Evolutionary conservation across 306 rosid species (phyloP).

Genomic region (Chamaecrista fasciculata): DNA sequence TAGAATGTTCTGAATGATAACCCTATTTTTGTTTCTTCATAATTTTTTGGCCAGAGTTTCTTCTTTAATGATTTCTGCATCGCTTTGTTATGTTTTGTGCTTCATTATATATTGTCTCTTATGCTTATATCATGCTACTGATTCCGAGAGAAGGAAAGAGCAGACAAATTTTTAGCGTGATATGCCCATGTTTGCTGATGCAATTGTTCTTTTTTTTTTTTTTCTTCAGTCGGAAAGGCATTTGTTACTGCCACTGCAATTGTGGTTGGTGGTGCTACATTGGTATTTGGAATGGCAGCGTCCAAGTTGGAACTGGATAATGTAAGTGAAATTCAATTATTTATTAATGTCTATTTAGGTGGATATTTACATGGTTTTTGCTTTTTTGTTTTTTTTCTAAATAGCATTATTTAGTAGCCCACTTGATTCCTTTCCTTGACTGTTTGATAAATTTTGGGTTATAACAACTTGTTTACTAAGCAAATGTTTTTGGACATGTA

Average conservation of each 20-base stretch:
- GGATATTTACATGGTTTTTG: too few relatives aligned
- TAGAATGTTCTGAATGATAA: background rate
- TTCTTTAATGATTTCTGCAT: constrained; percentile 2
- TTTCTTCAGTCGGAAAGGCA: constrained; percentile 73
- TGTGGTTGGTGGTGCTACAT: constrained; percentile 72
- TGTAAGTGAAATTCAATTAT: constrained; percentile 46
- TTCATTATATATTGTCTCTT: background rate
- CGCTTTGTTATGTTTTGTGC: background rate
- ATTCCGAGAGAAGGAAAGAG: background rate
- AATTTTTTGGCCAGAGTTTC: too few relatives aligned
- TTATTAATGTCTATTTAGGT: too few relatives aligned
- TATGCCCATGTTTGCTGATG: constrained; percentile 23
- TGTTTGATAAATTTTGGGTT: constrained; percentile 19
- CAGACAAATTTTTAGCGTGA: background rate
- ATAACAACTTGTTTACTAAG: background rate
- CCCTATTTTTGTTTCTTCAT: background rate
- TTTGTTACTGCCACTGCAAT: constrained; percentile 73
- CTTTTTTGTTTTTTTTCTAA: too few relatives aligned
- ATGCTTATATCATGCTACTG: background rate
- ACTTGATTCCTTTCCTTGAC: constrained; percentile 14
- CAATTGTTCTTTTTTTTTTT: constrained; percentile 6
- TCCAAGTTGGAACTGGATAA: constrained; percentile 66
- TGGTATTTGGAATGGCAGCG: constrained; percentile 56
- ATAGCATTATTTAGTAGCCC: background rate
- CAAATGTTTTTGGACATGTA: background rate